These are phyloP conservation scores for Aspergillus pseudotamarii DNA, from an alignment of 2,329 filamentous ascomycete genomes.

Conservation along the genomic window DNA sequence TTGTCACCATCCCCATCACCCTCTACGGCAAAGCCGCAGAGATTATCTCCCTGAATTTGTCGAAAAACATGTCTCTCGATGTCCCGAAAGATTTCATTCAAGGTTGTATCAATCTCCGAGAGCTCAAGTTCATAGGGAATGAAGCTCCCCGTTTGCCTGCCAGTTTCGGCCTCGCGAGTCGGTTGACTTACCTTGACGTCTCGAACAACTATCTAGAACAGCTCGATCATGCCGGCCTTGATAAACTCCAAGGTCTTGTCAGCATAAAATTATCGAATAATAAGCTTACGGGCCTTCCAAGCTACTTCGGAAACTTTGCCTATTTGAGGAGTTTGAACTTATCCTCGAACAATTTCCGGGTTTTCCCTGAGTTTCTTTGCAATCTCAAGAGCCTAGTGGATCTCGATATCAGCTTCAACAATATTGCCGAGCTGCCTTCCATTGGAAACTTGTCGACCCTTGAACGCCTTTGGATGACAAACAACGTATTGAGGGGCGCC, in stretches of 20 bases:
- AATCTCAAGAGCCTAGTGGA: conserved; percentile 82
- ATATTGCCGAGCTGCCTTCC: conserved; percentile 75
- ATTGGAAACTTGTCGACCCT: conserved; percentile 78
- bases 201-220: conserved; percentile 93
- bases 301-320: conserved; percentile 80
- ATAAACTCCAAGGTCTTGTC: conserved; percentile 73
- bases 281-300: conserved; percentile 74
- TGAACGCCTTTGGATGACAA: conserved; percentile 91
- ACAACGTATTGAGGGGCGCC: conserved; percentile 79
- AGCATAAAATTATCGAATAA: conserved; percentile 96
- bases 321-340: conserved; percentile 82
- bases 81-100: conserved; percentile 96
- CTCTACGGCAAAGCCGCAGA: conserved; percentile 89
- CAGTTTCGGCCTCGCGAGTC: conserved; percentile 78
- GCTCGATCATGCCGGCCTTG: conserved; percentile 80
- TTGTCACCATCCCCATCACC: conserved; percentile 92
- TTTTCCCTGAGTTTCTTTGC: conserved; percentile 84
- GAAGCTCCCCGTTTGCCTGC: conserved; percentile 84
- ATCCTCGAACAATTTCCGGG: conserved; percentile 87
- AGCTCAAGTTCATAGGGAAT: conserved; percentile 95
- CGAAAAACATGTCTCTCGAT: conserved; percentile 86
- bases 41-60: conserved; percentile 93
- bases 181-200: conserved; percentile 85
- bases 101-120: conserved; percentile 83
- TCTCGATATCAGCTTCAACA: conserved; percentile 95